Conservation (phyloP, 257 asterid genomes). For the Penstemon barbatus region DNA sequence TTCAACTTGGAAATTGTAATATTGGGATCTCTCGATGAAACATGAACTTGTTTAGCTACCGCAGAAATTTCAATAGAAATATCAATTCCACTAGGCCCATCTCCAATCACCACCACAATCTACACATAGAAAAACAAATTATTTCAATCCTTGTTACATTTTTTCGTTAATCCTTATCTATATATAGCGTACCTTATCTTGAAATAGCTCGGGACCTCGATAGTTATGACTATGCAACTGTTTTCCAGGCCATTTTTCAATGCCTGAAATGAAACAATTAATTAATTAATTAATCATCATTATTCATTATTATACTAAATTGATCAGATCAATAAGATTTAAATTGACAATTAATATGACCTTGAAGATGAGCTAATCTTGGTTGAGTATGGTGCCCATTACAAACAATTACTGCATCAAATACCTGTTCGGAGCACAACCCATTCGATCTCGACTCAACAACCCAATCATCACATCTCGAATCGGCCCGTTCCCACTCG, state of each 20-base stretch:
- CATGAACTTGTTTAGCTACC: conserved; percentile 62
- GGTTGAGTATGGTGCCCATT: conserved; percentile 53
- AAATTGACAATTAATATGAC: conserved; percentile 13
- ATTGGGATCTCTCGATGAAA: conserved; percentile 46
- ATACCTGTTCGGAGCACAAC: conserved; percentile 28
- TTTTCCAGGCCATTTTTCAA: conserved; percentile 47
- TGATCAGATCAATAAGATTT: too few relatives aligned
- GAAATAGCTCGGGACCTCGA: conserved; percentile 48
- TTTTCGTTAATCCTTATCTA: background rate
- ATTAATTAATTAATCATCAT: too few relatives aligned
- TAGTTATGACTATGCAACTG: conserved; percentile 61
- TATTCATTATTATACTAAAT: too few relatives aligned
- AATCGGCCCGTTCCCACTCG: conserved; percentile 42
- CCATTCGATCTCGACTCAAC: conserved; percentile 38
- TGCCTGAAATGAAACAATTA: conserved; percentile 27
- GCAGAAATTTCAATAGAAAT: conserved; percentile 46
- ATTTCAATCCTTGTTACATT: background rate
- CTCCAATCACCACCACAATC: conserved; percentile 74
- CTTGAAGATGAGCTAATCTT: conserved; percentile 46
- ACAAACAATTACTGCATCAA: conserved; percentile 60
- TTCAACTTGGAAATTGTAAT: conserved; percentile 33
- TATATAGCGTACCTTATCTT: conserved; percentile 34
- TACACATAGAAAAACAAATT: conserved; percentile 17
- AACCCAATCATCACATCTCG: conserved; percentile 37
- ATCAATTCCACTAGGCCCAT: conserved; percentile 55